Percentiles rank a stretch among this genome's conserved stretches.
Evolutionary conservation across 2,329 filamentous ascomycete genomes (phyloP).

Genomic region (Akanthomyces uredinophilus): DNA sequence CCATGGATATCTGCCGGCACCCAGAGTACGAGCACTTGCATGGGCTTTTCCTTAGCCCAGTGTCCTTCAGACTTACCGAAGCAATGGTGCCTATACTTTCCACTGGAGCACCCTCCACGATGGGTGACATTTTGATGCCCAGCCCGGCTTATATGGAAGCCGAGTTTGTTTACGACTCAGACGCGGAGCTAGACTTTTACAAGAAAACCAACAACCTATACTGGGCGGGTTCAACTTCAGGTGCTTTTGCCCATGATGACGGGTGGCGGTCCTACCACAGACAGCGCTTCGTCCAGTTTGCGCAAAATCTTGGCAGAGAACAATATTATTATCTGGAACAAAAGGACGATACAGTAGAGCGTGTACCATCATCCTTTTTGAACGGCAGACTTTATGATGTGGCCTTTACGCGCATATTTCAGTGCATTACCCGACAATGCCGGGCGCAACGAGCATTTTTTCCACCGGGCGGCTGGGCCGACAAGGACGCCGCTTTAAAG

Average conservation of each 20-base stretch:
- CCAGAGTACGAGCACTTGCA: conserved; percentile 38
- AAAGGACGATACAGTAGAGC: conserved; percentile 16
- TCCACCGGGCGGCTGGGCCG: conserved; percentile 25
- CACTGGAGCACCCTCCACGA: conserved; percentile 38
- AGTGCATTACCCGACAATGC: conserved; percentile 36
- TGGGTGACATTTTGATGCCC: conserved; percentile 49
- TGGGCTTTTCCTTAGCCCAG: conserved; percentile 40
- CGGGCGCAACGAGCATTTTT: conserved; percentile 31
- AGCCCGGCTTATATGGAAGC: conserved; percentile 43
- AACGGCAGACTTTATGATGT: conserved; percentile 38
- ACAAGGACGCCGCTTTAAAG: conserved; percentile 30
- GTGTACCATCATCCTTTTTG: conserved; percentile 27
- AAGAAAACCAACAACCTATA: conserved; percentile 47
- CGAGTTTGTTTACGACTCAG: conserved; percentile 36
- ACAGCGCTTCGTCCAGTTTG: conserved; percentile 38
- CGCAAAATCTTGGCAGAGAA: conserved; percentile 26
- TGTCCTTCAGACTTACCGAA: conserved; percentile 36
- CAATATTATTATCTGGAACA: conserved; percentile 30
- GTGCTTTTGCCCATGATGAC: conserved; percentile 33
- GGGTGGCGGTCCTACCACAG: conserved; percentile 42
- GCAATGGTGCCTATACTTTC: conserved; percentile 43
- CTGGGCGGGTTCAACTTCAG: conserved; percentile 54
- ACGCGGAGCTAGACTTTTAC: conserved; percentile 41
- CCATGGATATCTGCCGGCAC: conserved; percentile 39
- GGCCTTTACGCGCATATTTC: conserved; percentile 40